phyloP scores from a whole-genome alignment of 164 flowering plant species.

The Berberis thunbergii region DNA sequence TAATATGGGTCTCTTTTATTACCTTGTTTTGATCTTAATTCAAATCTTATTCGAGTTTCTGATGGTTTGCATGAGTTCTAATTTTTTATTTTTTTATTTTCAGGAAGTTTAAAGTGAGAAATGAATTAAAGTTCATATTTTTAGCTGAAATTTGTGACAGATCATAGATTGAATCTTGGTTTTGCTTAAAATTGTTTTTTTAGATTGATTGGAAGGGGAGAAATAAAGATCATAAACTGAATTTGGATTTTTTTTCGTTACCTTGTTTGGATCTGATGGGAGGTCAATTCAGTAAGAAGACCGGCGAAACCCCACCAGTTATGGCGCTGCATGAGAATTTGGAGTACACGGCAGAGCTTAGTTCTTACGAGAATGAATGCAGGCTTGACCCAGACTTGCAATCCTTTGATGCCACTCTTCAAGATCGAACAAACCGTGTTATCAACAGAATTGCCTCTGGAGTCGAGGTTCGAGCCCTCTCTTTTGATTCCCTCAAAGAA shows the following conservation, averaged over 20 bases:
- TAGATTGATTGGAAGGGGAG: neutral
- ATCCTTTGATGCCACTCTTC: slow-evolving; percentile 43
- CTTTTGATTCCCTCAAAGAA: slow-evolving; percentile 54
- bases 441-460: slow-evolving; percentile 45
- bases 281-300: slow-evolving; percentile 19
- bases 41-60: too few species aligned
- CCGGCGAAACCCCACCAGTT: slow-evolving; percentile 15
- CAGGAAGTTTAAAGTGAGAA: too few species aligned
- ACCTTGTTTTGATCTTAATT: too few species aligned
- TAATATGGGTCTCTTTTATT: too few species aligned
- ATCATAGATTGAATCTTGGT: neutral
- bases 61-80: too few species aligned
- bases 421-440: slow-evolving; percentile 41
- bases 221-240: neutral
- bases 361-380: slow-evolving; percentile 61
- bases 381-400: slow-evolving; percentile 45
- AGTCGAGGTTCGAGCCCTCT: slow-evolving; percentile 41
- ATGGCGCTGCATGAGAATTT: slow-evolving; percentile 10
- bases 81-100: too few species aligned
- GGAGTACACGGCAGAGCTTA: slow-evolving; percentile 33
- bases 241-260: neutral
- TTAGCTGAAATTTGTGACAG: too few species aligned
- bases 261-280: slow-evolving; percentile 8
- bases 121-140: too few species aligned
- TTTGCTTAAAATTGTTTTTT: neutral